phyloP scores from a whole-genome alignment of 1,139 yeast species.

The Scheffersomyces segobiensis region DNA sequence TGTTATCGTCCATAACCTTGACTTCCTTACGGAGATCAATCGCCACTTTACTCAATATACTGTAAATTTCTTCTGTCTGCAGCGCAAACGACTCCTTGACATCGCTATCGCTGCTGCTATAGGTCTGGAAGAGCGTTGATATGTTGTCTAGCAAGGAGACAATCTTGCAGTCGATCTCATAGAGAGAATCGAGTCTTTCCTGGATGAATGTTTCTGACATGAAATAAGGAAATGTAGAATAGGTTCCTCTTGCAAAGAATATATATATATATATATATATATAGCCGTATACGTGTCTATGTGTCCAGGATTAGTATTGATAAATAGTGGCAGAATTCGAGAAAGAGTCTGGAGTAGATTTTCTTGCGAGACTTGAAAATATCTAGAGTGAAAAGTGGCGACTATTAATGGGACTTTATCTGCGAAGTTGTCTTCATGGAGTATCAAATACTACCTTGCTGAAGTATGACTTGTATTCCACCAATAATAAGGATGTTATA shows the following conservation, averaged over 20 bases:
- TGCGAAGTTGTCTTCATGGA: too few relatives aligned
- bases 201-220: slow-evolving; percentile 36
- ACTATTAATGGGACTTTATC: neutral
- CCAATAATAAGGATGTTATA: neutral
- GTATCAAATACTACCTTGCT: too few relatives aligned
- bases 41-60: slow-evolving; percentile 39
- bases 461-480: neutral
- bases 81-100: slow-evolving; percentile 18
- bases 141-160: slow-evolving; percentile 44
- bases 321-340: neutral
- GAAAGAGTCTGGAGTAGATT: neutral
- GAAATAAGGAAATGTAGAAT: neutral
- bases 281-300: neutral
- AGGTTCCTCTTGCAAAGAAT: neutral
- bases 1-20: slow-evolving; percentile 57
- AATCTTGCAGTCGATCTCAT: slow-evolving; percentile 44
- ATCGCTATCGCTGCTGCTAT: slow-evolving; percentile 21
- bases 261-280: too few relatives aligned
- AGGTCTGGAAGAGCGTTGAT: slow-evolving; percentile 42
- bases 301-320: neutral
- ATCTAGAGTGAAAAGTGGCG: neutral
- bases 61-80: slow-evolving; percentile 36
- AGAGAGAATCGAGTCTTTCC: slow-evolving; percentile 45
- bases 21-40: slow-evolving; percentile 57
- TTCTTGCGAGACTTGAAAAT: neutral